Evolutionary conservation across 345 rosid genomes (phyloP), one percentile per base, ranked within the genome.

Genomic region (Syzygium oleosum): DNA sequence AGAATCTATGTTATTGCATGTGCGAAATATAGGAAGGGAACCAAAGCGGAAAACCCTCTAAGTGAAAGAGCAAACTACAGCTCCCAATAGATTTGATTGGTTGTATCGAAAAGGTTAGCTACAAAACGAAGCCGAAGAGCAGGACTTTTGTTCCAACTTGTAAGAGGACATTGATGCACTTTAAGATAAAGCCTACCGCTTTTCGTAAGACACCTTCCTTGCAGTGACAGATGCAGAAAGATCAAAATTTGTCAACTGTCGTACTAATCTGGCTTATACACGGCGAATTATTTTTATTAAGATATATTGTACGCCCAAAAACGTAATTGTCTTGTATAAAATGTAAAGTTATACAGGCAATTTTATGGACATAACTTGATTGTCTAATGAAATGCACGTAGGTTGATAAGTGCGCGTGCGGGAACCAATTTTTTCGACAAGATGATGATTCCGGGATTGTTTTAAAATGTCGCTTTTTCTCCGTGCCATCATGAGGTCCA

Each of bases 121-220:
- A 68, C 41, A 31, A 68, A 17, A 17, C 23, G 4, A 65, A 31
- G 78, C 43, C 23, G 19, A 65, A 65, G 43, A 16, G 78, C 43
- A 8, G 25, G 59, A 55, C 25, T 55, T 55, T 10, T 31, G 1
- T 31, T 65, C 78, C 78, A 31, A 65, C 23, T 65, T 9, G 5
- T 9, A 31, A 65, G 23, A 2, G 38, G 38, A 10, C 21, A 65
- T 65, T 16, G 41, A 65, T 31, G 78, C 43, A 16, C 78, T 65
- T 65, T 43, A 68, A 31, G 43, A 68, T 31, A 68, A 31, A 31
- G 79, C 46, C 79, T 16, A 0, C 10, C 23, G 79, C 46, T 31
- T 68, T 68, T 0, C 12, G 2, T 17, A 16, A 68, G 79, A 68
- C 46, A 17, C 0, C 12, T 0, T 34, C 6, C 0, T 34, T 16